Evolutionary conservation across 495 filamentous ascomycete genomes (phyloP).

Genomic region (Aspergillus heteromorphus): DNA sequence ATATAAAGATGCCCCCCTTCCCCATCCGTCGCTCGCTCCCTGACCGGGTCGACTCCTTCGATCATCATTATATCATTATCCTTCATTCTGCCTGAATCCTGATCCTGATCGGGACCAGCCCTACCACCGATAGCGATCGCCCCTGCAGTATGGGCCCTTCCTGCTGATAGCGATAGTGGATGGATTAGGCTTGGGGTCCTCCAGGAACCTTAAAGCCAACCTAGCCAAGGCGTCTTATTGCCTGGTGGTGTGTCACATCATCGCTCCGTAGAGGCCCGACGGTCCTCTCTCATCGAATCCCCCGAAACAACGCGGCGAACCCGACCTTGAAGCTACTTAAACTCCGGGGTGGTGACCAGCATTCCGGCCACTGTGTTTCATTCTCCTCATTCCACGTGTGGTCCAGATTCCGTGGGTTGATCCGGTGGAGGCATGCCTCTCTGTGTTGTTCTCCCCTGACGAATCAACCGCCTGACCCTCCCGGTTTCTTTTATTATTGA

Average conservation of each 20-base stretch:
- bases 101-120: background rate
- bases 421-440: slow-evolving; percentile 4
- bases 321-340: background rate
- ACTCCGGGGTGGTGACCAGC: background rate
- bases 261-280: slow-evolving; percentile 1
- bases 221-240: background rate
- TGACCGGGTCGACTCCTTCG: background rate
- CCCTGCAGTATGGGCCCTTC: slow-evolving; percentile 10
- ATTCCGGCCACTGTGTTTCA: background rate
- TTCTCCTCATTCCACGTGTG: slow-evolving; percentile 5
- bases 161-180: slow-evolving; percentile 9
- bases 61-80: background rate
- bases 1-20: slow-evolving; percentile 13
- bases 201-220: slow-evolving; percentile 18
- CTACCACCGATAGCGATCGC: background rate
- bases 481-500: background rate
- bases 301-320: too few species aligned
- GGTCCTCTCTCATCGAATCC: slow-evolving; percentile 3
- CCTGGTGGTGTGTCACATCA: slow-evolving; percentile 13
- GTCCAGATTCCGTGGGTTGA: background rate
- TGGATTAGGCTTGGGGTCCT: slow-evolving; percentile 14
- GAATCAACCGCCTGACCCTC: background rate
- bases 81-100: background rate
- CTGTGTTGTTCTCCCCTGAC: background rate
- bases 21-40: slow-evolving; percentile 1